These are phyloP conservation scores for Ophiocordyceps robertsii DNA, from an alignment of 2,329 filamentous ascomycete genomes.

Conservation along the genomic window DNA sequence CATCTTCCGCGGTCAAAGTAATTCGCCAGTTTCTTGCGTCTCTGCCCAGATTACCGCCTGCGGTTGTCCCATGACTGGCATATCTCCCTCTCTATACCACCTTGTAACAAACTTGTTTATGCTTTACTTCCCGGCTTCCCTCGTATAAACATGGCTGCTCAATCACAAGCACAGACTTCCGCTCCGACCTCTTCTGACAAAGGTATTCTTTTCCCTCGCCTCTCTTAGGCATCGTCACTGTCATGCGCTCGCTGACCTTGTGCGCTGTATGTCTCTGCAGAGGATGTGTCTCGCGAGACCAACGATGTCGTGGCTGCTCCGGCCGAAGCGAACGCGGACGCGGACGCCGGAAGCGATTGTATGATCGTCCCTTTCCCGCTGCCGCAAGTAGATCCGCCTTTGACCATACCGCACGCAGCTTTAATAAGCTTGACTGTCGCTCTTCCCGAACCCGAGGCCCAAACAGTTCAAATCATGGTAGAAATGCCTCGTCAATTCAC, in stretches of 20 bases:
- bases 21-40: slow-evolving; percentile 8
- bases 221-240: neutral
- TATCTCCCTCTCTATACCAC: slow-evolving; percentile 4
- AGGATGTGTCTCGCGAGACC: slow-evolving; percentile 10
- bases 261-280: neutral
- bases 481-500: slow-evolving; percentile 13
- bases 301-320: slow-evolving; percentile 11
- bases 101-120: slow-evolving; percentile 1
- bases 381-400: neutral
- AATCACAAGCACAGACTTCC: slow-evolving; percentile 7
- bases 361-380: slow-evolving; percentile 1
- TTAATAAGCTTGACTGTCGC: slow-evolving; percentile 57
- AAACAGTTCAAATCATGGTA: slow-evolving; percentile 77
- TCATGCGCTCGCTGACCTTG: slow-evolving; percentile 1
- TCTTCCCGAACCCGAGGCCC: slow-evolving; percentile 60
- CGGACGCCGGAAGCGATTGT: slow-evolving; percentile 22
- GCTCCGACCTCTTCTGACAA: slow-evolving; percentile 11
- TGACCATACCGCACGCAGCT: slow-evolving; percentile 20
- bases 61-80: slow-evolving; percentile 14
- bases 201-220: slow-evolving; percentile 4
- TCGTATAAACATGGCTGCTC: slow-evolving; percentile 17
- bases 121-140: slow-evolving; percentile 2
- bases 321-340: slow-evolving; percentile 13
- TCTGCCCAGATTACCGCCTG: slow-evolving; percentile 5
- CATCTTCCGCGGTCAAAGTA: slow-evolving; percentile 7